These are phyloP conservation scores for Crithidia acanthocephali DNA, from an alignment of 208 protist genomes.

Conservation along the genomic window DNA sequence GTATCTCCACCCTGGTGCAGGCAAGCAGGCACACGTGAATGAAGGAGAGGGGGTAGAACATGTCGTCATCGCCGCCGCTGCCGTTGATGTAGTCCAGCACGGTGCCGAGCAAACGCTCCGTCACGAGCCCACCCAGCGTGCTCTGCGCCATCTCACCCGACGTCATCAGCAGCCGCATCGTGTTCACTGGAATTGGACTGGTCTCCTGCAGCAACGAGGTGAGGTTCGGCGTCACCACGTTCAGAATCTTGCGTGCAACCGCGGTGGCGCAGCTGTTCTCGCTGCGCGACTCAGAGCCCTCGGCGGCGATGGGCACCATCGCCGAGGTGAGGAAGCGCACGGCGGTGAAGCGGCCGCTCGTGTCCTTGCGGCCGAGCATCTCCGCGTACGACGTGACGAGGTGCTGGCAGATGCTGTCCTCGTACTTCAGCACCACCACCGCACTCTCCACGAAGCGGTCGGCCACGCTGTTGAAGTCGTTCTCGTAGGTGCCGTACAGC, in stretches of 20 bases:
- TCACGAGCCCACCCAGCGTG: slow-evolving; percentile 41
- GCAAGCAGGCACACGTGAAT: slow-evolving; percentile 39
- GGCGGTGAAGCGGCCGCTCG: slow-evolving; percentile 64
- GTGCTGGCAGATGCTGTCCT: slow-evolving; percentile 49
- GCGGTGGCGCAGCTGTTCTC: slow-evolving; percentile 27
- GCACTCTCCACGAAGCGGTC: slow-evolving; percentile 63
- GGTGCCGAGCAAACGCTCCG: slow-evolving; percentile 32
- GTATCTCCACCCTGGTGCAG: slow-evolving; percentile 30
- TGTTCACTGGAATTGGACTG: slow-evolving; percentile 84
- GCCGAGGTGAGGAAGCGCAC: slow-evolving; percentile 78
- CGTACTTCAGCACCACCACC: slow-evolving; percentile 53
- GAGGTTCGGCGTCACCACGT: slow-evolving; percentile 45
- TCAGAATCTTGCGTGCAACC: slow-evolving; percentile 37
- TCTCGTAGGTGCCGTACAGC: slow-evolving; percentile 63
- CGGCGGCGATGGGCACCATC: slow-evolving; percentile 49
- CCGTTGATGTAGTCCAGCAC: slow-evolving; percentile 45
- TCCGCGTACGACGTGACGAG: slow-evolving; percentile 65
- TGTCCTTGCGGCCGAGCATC: slow-evolving; percentile 59
- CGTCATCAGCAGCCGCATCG: slow-evolving; percentile 77
- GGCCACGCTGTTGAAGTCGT: slow-evolving; percentile 67
- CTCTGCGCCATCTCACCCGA: slow-evolving; percentile 64
- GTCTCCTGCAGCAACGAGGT: slow-evolving; percentile 67
- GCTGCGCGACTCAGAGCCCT: slow-evolving; percentile 32
- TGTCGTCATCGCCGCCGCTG: slow-evolving; percentile 42
- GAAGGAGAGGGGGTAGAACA: slow-evolving; percentile 52